A percentile compares a stretch with the other conserved stretches of the same genome.
Conservation (phyloP, 139 green algal genomes). For the Chlamydomonas sp. region DNA sequence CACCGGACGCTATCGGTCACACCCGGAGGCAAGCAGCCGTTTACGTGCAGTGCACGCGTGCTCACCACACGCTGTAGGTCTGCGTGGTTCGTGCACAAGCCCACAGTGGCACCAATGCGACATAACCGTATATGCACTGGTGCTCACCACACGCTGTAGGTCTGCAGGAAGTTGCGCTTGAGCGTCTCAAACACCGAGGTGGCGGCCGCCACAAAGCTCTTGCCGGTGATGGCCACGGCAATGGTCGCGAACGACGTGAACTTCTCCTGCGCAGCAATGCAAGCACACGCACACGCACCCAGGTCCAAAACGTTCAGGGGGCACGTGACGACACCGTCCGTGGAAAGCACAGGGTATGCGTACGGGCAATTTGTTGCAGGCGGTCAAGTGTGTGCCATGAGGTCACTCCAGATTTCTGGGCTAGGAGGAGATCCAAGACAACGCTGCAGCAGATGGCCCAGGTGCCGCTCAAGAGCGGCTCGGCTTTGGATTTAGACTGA, state of each 20-base stretch:
- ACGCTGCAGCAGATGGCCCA: no score
- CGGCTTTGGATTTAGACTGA: no score
- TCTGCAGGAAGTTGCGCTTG: conserved; percentile 45
- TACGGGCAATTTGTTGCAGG: no score
- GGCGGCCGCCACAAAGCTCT: conserved; percentile 19
- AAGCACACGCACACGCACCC: not conserved
- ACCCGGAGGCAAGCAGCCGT: not conserved
- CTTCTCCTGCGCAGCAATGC: conserved; percentile 28
- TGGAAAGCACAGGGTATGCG: no score
- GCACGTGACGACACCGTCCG: no score
- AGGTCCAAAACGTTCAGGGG: no score
- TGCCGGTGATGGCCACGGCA: conserved; percentile 44
- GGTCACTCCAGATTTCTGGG: no score
- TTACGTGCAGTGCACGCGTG: no score
- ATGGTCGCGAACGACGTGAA: conserved; percentile 53
- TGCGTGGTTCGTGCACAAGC: not conserved
- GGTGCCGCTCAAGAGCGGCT: no score
- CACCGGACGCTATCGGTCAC: no score
- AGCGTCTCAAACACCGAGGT: conserved; percentile 20
- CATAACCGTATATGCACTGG: conserved; percentile 9
- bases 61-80: conserved; percentile 19
- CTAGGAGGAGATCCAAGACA: no score
- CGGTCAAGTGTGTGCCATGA: no score
- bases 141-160: conserved; percentile 22
- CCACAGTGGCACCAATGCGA: not conserved